phyloP scores from a whole-genome alignment of 495 filamentous ascomycete species.

The Stereocaulon alpinum region DNA sequence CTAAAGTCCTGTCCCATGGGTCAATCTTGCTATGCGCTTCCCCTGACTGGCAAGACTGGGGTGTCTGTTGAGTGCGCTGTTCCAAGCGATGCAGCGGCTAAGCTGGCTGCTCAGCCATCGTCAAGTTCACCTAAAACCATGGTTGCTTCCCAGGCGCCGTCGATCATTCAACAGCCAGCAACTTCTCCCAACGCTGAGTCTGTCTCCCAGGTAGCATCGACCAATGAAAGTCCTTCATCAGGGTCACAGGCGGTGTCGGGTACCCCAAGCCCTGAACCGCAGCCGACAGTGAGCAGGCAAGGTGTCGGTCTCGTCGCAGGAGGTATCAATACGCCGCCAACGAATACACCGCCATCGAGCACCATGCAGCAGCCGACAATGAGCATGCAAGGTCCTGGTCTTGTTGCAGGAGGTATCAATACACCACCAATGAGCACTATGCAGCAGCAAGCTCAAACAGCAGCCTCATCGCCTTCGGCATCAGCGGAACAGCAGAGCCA shows the following conservation, averaged over 20 bases:
- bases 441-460: background rate
- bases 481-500: background rate
- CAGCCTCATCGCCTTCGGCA: background rate
- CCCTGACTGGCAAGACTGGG: slow-evolving; percentile 12
- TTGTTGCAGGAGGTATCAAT: slow-evolving; percentile 2
- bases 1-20: slow-evolving; percentile 16
- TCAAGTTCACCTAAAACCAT: background rate
- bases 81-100: slow-evolving; percentile 9
- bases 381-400: background rate
- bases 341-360: background rate
- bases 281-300: background rate
- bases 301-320: background rate
- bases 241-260: background rate
- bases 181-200: background rate
- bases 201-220: background rate
- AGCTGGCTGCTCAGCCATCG: background rate
- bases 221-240: background rate
- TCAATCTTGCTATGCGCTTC: slow-evolving; percentile 22
- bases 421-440: background rate
- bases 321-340: background rate
- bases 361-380: background rate
- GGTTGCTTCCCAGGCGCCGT: slow-evolving; percentile 4
- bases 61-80: slow-evolving; percentile 18
- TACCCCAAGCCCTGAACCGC: background rate
- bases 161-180: background rate